Evolutionary conservation across 1,284 basidiomycete species (phyloP).

Genomic region (Ganoderma multipileum): DNA sequence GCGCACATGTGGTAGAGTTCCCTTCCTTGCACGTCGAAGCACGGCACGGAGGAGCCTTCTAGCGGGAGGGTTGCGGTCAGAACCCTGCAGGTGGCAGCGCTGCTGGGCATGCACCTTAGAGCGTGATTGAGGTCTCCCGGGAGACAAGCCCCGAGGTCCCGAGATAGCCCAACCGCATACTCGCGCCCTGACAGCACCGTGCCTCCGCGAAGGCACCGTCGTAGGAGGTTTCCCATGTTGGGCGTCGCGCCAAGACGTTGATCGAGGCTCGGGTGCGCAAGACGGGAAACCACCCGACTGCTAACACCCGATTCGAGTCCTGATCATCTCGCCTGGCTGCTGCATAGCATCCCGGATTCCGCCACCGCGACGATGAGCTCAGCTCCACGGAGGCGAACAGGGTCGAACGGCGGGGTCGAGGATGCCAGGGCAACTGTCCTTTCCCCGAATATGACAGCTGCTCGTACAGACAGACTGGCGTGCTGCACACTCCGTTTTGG

Average conservation of each 20-base stretch:
- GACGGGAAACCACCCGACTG: not conserved
- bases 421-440: not conserved
- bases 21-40: not conserved
- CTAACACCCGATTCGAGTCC: not conserved
- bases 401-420: not conserved
- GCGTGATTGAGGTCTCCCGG: not conserved
- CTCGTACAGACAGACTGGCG: not conserved
- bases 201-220: not conserved
- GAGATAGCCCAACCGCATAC: not conserved
- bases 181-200: not conserved
- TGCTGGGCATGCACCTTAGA: slow-evolving; percentile 2
- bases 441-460: not conserved
- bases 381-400: not conserved
- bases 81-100: not conserved
- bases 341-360: too few relatives aligned
- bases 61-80: not conserved
- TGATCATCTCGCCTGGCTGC: not conserved
- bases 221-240: not conserved
- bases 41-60: not conserved
- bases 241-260: not conserved
- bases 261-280: not conserved
- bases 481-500: not conserved
- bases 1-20: not conserved
- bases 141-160: not conserved
- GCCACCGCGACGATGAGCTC: not conserved